Evolutionary conservation across 768 basidiomycete species (phyloP).

Genomic region (Porpolomopsis calyptriformis): DNA sequence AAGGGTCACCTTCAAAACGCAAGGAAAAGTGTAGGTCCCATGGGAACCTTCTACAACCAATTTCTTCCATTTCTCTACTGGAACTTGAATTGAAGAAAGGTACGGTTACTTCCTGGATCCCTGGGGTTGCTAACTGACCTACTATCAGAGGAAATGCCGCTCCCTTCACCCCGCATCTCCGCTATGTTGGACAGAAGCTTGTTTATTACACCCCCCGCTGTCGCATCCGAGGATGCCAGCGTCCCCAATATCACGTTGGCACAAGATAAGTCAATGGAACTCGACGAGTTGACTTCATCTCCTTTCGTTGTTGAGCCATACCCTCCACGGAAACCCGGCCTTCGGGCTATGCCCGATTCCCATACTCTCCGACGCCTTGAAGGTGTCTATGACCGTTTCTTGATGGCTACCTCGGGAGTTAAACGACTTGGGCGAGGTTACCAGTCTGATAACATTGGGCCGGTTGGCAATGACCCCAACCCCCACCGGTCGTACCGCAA

Average conservation of each 20-base stretch:
- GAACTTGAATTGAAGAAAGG: slow-evolving; percentile 56
- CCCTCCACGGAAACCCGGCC: slow-evolving; percentile 35
- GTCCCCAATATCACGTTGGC: slow-evolving; percentile 19
- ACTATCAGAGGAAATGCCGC: slow-evolving; percentile 16
- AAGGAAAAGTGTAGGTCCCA: slow-evolving; percentile 60
- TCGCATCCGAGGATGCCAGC: slow-evolving; percentile 30
- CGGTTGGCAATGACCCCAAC: slow-evolving; percentile 27
- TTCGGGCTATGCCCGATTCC: slow-evolving; percentile 36
- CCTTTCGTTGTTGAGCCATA: slow-evolving; percentile 58
- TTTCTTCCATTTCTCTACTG: slow-evolving; percentile 53
- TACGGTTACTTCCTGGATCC: slow-evolving; percentile 24
- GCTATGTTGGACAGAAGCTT: slow-evolving; percentile 58
- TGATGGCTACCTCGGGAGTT: slow-evolving; percentile 74
- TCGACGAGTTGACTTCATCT: slow-evolving; percentile 51
- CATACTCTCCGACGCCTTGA: slow-evolving; percentile 54
- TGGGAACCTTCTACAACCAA: slow-evolving; percentile 54
- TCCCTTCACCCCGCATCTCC: slow-evolving; percentile 48
- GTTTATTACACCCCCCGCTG: slow-evolving; percentile 48
- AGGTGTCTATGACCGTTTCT: slow-evolving; percentile 70
- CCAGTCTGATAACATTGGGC: slow-evolving; percentile 53
- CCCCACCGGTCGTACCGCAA: slow-evolving; percentile 12
- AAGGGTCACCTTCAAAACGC: slow-evolving; percentile 47
- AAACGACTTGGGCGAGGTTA: slow-evolving; percentile 75
- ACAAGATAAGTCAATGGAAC: slow-evolving; percentile 23
- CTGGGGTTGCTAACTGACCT: slow-evolving; percentile 5